Evolutionary conservation across 495 filamentous ascomycete species (phyloP).

Genomic region (Aspergillus heteromorphus): DNA sequence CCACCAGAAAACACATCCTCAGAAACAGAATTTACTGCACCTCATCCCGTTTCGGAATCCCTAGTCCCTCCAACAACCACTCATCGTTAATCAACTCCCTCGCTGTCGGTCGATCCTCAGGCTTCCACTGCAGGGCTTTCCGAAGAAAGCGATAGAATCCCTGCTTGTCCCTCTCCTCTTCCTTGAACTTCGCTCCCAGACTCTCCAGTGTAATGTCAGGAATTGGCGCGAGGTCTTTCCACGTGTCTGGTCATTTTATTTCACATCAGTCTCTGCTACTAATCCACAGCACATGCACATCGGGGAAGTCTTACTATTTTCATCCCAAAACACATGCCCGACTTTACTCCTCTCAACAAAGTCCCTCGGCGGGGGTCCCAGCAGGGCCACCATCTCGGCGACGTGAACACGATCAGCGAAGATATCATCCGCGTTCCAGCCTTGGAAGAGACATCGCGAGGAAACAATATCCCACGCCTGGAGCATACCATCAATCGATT

Average conservation of each 20-base stretch:
- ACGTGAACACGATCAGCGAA: constrained; percentile 25
- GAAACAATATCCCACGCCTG: constrained; percentile 14
- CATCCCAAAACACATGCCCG: constrained; percentile 17
- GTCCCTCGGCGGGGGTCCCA: constrained; percentile 32
- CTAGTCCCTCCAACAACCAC: constrained; percentile 27
- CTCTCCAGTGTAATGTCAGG: constrained; percentile 11
- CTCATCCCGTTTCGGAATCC: no score
- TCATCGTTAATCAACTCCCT: constrained; percentile 31
- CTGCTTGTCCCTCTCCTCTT: constrained; percentile 18
- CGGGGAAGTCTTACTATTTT: neutral
- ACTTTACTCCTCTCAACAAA: constrained; percentile 21
- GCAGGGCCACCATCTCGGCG: constrained; percentile 32
- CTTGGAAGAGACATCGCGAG: constrained; percentile 9
- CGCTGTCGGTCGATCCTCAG: constrained; percentile 32
- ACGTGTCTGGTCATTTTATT: constrained; percentile 11
- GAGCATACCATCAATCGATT: neutral
- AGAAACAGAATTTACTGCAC: no score
- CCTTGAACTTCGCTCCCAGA: constrained; percentile 11
- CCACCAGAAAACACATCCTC: no score
- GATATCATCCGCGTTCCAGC: constrained; percentile 7
- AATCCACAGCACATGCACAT: no score
- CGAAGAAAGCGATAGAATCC: constrained; percentile 34
- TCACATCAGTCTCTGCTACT: no score
- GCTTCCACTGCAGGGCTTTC: constrained; percentile 38
- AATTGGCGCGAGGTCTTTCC: constrained; percentile 14